A percentile compares a stretch with the other conserved stretches of the same genome.
These are phyloP conservation scores for Fonsecaea nubica DNA, from an alignment of 2,329 filamentous ascomycete genomes.

Conservation along the genomic window DNA sequence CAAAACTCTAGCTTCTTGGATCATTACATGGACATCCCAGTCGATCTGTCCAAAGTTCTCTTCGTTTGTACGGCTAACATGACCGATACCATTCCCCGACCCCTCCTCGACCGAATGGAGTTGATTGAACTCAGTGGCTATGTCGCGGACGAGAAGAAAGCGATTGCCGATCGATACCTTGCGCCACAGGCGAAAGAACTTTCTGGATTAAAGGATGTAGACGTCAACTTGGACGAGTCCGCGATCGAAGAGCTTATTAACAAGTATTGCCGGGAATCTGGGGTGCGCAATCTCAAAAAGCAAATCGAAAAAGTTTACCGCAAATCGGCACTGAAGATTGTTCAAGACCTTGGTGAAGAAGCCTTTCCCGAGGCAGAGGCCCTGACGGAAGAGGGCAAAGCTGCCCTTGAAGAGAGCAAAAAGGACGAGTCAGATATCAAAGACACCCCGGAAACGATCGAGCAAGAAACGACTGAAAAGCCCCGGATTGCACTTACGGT, in stretches of 20 bases:
- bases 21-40: slow-evolving; percentile 97
- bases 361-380: slow-evolving; percentile 80
- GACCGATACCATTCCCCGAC: slow-evolving; percentile 95
- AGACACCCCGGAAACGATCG: slow-evolving; percentile 64
- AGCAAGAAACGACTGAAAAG: slow-evolving; percentile 65
- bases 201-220: slow-evolving; percentile 85
- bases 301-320: slow-evolving; percentile 99
- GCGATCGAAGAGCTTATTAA: slow-evolving; percentile 98
- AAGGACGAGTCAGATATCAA: slow-evolving; percentile 69
- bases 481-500: slow-evolving; percentile 81
- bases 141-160: slow-evolving; percentile 98
- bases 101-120: slow-evolving; percentile 95
- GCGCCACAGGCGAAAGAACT: slow-evolving; percentile 93
- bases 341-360: slow-evolving; percentile 89
- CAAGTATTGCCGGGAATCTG: slow-evolving; percentile 96
- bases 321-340: slow-evolving; percentile 96
- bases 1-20: slow-evolving; percentile 98
- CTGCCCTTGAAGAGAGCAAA: slow-evolving; percentile 71
- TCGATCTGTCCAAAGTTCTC: slow-evolving; percentile 94
- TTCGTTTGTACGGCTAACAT: slow-evolving; percentile 99
- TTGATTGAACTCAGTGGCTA: slow-evolving; percentile 96
- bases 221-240: slow-evolving; percentile 83
- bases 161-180: slow-evolving; percentile 91
- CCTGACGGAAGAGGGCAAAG: slow-evolving; percentile 83
- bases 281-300: slow-evolving; percentile 97